Base-by-base conservation (phyloP, 1,284 basidiomycete genomes). In the Leccinum huronense region DNA sequence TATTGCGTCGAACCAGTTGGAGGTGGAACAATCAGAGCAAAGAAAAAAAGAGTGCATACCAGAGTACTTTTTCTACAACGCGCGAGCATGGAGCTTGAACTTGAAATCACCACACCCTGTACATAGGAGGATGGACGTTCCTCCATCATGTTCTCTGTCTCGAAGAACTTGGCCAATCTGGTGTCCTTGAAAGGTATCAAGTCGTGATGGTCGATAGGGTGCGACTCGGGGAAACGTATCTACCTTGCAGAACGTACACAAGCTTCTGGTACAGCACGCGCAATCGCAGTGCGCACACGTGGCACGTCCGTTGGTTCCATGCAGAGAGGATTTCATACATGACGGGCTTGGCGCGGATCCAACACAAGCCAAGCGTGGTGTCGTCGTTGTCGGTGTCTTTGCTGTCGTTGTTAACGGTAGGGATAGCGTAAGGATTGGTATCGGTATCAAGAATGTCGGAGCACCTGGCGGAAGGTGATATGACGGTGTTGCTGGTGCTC, bases 231-330 rank as follows among this genome's bases (percentile, higher is more conserved):
- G 19, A 8, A 1, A 16, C 3, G n/a, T 5, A 73, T 82, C 7
- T 61, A 90, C 93, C 84, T 98, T 99, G 85, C 97, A 99, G 76
- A 97, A 97, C 2, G 96, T 95, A 76, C 97, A 99, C 93, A 62
- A 80, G 80, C 74, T 91, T 93, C 80, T 98, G 98, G 83, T 98
- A 99, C 63, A 99, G 82, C 1, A 94, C 95, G 34, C 95, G 81
- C 31, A 99, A 79, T n/a, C 97, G 86, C 58, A 98, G 79, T 1
- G 94, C 90, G 73, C 97, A 99, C 63, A 97, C 89, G 78, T 96
- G 93, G 79, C 94, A 97, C 7, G 92, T 95, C 53, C 91, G 82
- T 76, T 99, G 97, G 73, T 95, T 94, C 79, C 97, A 99, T 59
- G 90, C 86, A 8, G 94, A 91, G 16, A 98, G 79, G 10, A 93